Evolutionary conservation across 148 eudicot species (phyloP).

Genomic region (Mesembryanthemum crystallinum): DNA sequence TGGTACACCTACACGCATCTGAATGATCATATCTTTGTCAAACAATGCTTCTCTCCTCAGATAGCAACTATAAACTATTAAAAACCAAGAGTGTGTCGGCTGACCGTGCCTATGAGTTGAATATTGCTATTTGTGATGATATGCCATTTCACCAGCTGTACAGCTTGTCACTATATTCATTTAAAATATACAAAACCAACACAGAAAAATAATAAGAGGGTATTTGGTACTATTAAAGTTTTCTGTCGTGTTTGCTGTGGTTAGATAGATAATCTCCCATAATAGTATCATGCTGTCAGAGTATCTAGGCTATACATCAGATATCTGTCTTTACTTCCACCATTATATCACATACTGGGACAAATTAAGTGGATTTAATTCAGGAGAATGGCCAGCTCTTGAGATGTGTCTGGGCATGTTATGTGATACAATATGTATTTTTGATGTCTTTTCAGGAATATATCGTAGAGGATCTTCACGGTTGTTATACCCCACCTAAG

Average conservation of each 20-base stretch:
- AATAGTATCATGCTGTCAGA: not conserved
- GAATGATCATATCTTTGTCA: not conserved
- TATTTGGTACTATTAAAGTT: too few relatives aligned
- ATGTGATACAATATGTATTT: not conserved
- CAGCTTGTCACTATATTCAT: too few relatives aligned
- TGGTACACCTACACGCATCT: slow-evolving; percentile 9
- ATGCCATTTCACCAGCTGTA: too few relatives aligned
- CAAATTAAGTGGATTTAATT: not conserved
- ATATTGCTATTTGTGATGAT: too few relatives aligned
- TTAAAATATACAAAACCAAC: not conserved
- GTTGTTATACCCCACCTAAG: slow-evolving; percentile 67
- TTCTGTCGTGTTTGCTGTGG: not conserved
- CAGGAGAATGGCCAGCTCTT: not conserved
- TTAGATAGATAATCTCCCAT: not conserved
- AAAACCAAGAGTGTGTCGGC: not conserved
- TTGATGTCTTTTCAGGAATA: slow-evolving; percentile 52
- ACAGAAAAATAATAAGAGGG: not conserved
- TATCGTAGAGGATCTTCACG: slow-evolving; percentile 74
- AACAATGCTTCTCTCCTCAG: not conserved
- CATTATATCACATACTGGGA: not conserved
- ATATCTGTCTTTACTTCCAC: not conserved
- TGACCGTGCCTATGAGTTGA: not conserved
- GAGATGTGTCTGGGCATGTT: slow-evolving; percentile 3
- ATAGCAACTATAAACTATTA: not conserved
- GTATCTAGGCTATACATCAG: not conserved